Conservation (phyloP, 495 filamentous ascomycete genomes). For the Neurospora discreta region DNA sequence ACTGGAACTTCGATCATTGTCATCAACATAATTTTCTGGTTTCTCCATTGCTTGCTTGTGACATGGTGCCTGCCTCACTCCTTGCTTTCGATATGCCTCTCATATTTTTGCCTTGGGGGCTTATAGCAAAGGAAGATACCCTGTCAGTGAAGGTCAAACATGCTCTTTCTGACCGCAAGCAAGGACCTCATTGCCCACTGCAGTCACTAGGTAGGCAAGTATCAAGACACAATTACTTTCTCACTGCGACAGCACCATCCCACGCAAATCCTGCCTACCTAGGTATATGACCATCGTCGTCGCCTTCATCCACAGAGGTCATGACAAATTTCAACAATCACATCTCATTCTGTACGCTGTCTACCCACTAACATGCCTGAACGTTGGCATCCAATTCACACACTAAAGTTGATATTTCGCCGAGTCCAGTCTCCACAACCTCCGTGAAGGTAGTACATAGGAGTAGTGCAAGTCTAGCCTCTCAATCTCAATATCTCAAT, state of each 20-base stretch:
- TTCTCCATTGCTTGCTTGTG: not conserved
- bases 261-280: not conserved
- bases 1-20: not conserved
- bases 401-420: not conserved
- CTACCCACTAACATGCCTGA: not conserved
- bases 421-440: not conserved
- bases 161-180: too few species aligned
- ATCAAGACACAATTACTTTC: not conserved
- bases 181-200: not conserved
- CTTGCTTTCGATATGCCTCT: not conserved
- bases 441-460: not conserved
- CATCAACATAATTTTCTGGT: not conserved
- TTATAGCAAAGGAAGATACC: not conserved
- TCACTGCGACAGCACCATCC: not conserved
- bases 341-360: not conserved
- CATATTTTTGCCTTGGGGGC: not conserved
- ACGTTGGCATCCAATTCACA: not conserved
- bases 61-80: not conserved
- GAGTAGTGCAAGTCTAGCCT: not conserved
- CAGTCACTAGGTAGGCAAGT: not conserved
- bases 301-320: not conserved
- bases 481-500: not conserved
- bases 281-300: not conserved
- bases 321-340: not conserved
- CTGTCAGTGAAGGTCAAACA: too few species aligned